These are phyloP conservation scores for Saussurea involucrata DNA, from an alignment of 129 eudicot genomes.

Conservation along the genomic window DNA sequence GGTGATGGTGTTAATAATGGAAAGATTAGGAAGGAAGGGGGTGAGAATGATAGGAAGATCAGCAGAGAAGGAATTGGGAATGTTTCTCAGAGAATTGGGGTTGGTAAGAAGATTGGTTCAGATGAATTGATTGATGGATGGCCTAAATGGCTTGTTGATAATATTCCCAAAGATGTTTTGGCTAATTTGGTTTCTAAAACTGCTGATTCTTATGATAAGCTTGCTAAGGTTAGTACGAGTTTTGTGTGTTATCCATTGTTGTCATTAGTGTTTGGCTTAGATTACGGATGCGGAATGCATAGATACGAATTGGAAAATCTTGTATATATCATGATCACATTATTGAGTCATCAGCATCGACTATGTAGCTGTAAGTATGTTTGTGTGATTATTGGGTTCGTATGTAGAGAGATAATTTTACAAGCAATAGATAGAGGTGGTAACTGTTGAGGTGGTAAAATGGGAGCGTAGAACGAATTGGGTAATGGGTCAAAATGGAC, in stretches of 20 bases:
- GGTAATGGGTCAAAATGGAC: neutral
- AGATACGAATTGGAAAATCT: neutral
- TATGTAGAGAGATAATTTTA: neutral
- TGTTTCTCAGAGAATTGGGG: conserved; percentile 37
- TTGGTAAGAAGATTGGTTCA: conserved; percentile 37
- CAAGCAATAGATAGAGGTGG: neutral
- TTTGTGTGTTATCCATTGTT: neutral
- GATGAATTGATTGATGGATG: conserved; percentile 68
- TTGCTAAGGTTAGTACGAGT: conserved; percentile 57
- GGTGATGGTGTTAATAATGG: neutral
- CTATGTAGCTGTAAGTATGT: neutral
- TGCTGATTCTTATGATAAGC: conserved; percentile 84
- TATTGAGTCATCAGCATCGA: neutral
- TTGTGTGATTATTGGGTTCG: neutral
- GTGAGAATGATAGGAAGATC: conserved; percentile 23
- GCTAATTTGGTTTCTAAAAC: conserved; percentile 57
- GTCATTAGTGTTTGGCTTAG: neutral
- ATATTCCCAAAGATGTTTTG: conserved; percentile 48
- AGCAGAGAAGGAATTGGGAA: conserved; percentile 25
- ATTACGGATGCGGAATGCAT: neutral
- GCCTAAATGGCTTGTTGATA: conserved; percentile 83
- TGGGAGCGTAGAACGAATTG: neutral
- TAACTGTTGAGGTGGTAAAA: neutral
- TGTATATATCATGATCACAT: neutral
- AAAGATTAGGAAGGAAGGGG: neutral